These are phyloP conservation scores for Myotisia sp. DNA, from an alignment of 2,329 filamentous ascomycete genomes.

Conservation along the genomic window DNA sequence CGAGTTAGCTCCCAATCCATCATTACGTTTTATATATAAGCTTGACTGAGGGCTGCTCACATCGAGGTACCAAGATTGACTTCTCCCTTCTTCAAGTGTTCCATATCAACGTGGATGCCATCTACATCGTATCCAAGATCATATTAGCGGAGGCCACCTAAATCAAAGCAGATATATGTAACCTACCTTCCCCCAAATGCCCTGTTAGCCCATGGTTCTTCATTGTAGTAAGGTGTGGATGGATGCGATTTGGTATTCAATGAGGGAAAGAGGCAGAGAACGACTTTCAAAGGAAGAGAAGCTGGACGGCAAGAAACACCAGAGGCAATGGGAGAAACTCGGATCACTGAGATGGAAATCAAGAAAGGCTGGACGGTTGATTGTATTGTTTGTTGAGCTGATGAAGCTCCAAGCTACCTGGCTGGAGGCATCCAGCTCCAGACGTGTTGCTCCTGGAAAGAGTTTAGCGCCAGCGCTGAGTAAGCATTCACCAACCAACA, in stretches of 20 bases:
- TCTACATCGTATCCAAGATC: conserved; percentile 50
- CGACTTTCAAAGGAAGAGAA: neutral
- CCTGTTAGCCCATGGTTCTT: conserved; percentile 12
- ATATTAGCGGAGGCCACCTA: too few species aligned
- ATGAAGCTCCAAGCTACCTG: too few species aligned
- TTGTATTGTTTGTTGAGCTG: too few species aligned
- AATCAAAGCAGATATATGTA: neutral
- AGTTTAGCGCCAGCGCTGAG: too few species aligned
- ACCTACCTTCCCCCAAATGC: conserved; percentile 13
- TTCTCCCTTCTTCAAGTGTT: conserved; percentile 94
- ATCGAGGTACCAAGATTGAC: conserved; percentile 98
- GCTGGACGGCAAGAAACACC: too few species aligned
- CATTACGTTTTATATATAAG: conserved; percentile 7
- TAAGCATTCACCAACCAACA: too few species aligned
- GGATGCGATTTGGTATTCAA: too few species aligned
- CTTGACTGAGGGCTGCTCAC: conserved; percentile 40
- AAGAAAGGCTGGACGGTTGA: too few species aligned
- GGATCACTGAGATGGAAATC: too few species aligned
- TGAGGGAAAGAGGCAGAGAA: neutral
- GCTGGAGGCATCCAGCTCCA: too few species aligned
- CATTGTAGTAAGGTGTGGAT: conserved; percentile 7
- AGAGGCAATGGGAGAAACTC: too few species aligned
- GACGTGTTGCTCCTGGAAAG: too few species aligned
- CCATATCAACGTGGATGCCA: conserved; percentile 99
- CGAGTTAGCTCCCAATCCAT: conserved; percentile 1